Base-by-base conservation (phyloP, 164 flowering plant species). In the Magnolia sinica region DNA sequence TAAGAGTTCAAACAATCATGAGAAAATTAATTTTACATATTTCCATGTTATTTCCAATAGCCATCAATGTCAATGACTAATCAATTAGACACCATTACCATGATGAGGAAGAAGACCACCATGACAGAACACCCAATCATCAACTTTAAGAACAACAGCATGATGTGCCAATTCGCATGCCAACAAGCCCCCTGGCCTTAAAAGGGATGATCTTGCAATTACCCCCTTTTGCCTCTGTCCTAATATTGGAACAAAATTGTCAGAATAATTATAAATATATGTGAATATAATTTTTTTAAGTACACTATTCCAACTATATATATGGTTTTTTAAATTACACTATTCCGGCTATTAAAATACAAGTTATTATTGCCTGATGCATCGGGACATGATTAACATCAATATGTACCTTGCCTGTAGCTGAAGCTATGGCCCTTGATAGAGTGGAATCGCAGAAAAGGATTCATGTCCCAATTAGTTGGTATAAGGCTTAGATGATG, bases 41-140 rank as follows among this genome's bases (percentile, higher is more conserved):
- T 29, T 68, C 16, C 11, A n/a, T 18, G 11, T 14, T 68, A 68
- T 31, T 68, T 29, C 50, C 49, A 27, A 29, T 7, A 31, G 14
- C 50, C 49, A 68, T 18, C 71, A 16, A 68, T 13, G n/a, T 29
- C 22, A 29, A 13, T 11, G 20, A 74, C 8, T 75, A 31, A 24
- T 64, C 75, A 37, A 37, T 37, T 37, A 37, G 45, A 37, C 45
- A 37, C 45, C 45, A 37, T 79, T 89, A 95, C 99, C 99, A 80
- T 95, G 99, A 81, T 88, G 96, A 81, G 99, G 99, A 84, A 95
- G 97, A 84, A 95, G 93, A 45, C 98, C 98, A 22, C 99, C 99
- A 74, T 93, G 99, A 87, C 99, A 93, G 81, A 96, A 93, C 55
- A 96, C 83, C 99, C 98, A 96, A 72, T 96, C 96, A 84, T 93